Conservation (phyloP, 768 basidiomycete species). For the Leccinellum rugosiceps region DNA sequence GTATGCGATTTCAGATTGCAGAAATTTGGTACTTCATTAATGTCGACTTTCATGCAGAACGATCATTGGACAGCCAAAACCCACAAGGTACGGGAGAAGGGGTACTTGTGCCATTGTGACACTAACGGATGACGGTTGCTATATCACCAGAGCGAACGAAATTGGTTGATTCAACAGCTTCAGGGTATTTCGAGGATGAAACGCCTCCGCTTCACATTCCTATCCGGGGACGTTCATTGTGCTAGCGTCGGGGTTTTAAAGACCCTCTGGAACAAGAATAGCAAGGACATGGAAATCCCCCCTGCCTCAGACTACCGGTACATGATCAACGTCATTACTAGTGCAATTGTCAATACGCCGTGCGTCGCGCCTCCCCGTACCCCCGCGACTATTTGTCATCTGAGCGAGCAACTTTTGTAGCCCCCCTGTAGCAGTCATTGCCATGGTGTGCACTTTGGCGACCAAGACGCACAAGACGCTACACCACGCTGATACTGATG, state of each 20-base stretch:
- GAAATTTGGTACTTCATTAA: conserved; percentile 23
- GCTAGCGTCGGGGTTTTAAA: conserved; percentile 80
- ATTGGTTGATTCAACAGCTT: conserved; percentile 77
- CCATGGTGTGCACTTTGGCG: conserved; percentile 77
- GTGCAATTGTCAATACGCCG: conserved; percentile 98
- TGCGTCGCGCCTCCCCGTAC: conserved; percentile 35
- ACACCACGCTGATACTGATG: conserved; percentile 80
- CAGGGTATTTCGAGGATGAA: conserved; percentile 67
- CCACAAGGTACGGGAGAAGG: conserved; percentile 56
- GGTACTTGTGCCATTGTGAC: neutral
- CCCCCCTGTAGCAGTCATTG: conserved; percentile 70
- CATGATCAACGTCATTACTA: conserved; percentile 87
- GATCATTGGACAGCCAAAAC: conserved; percentile 88
- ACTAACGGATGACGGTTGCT: neutral
- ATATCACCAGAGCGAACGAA: conserved; percentile 73
- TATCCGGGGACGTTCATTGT: conserved; percentile 94
- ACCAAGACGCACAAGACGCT: conserved; percentile 84
- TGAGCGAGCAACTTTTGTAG: conserved; percentile 12
- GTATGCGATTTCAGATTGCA: conserved; percentile 36
- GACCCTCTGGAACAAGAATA: conserved; percentile 55
- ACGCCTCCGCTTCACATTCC: conserved; percentile 72
- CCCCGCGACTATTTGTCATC: neutral
- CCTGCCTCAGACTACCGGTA: conserved; percentile 72
- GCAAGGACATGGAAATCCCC: conserved; percentile 32
- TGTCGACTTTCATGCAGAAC: conserved; percentile 65